Conservation (phyloP, 192 early-diverging fungal genomes). For the Backusella morwellensis region DNA sequence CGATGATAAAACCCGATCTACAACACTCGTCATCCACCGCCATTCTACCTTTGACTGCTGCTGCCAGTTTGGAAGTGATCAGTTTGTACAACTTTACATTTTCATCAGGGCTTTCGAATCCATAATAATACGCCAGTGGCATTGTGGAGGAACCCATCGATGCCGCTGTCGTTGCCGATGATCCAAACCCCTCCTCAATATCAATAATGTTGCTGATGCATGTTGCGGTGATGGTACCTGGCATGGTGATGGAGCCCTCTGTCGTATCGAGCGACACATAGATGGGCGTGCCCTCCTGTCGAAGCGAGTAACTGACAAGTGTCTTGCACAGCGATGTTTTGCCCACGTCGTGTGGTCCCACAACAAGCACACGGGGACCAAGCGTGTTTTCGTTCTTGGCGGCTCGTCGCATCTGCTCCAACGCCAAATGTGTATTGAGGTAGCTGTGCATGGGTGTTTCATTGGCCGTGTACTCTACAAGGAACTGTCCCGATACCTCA, state of each 20-base stretch:
- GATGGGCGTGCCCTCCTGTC: slow-evolving; percentile 69
- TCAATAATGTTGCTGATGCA: slow-evolving; percentile 77
- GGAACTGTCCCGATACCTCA: slow-evolving; percentile 57
- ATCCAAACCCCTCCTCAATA: slow-evolving; percentile 79
- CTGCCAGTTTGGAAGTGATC: slow-evolving; percentile 61
- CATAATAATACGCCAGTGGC: slow-evolving; percentile 91
- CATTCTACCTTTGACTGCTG: slow-evolving; percentile 61
- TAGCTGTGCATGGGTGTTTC: slow-evolving; percentile 95
- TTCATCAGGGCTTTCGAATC: slow-evolving; percentile 69
- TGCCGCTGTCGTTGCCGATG: slow-evolving; percentile 63
- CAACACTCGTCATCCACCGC: slow-evolving; percentile 59
- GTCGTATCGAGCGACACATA: slow-evolving; percentile 86
- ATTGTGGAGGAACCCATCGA: slow-evolving; percentile 63
- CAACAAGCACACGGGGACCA: slow-evolving; percentile 70
- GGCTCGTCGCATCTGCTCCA: slow-evolving; percentile 70
- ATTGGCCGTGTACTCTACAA: slow-evolving; percentile 85
- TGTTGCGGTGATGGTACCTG: slow-evolving; percentile 81
- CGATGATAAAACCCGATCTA: slow-evolving; percentile 78
- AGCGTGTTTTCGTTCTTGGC: slow-evolving; percentile 42
- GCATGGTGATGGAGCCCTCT: slow-evolving; percentile 85
- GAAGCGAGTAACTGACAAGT: slow-evolving; percentile 83
- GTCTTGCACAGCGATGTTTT: slow-evolving; percentile 88
- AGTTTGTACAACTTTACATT: slow-evolving; percentile 82
- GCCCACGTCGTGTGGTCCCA: slow-evolving; percentile 91
- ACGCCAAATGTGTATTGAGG: slow-evolving; percentile 84